phyloP scores from a whole-genome alignment of 371 early-diverging fungal genomes.

The Lichtheimia ornata region DNA sequence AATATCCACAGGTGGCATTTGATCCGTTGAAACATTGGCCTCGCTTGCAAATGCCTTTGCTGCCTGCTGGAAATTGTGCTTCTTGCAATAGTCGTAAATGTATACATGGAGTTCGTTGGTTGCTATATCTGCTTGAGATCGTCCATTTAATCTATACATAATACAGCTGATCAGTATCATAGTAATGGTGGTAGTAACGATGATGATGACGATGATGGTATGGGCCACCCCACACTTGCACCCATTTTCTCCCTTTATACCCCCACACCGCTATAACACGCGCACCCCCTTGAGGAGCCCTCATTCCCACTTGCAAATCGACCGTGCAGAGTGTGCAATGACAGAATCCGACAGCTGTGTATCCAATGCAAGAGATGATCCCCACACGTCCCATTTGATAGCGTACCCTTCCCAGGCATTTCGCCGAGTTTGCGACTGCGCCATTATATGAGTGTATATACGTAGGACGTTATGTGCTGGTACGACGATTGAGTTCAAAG shows the following conservation, averaged over 20 bases:
- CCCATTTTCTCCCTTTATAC: no score
- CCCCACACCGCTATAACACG: no score
- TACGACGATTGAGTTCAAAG: no score
- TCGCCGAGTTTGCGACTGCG: constrained; percentile 52
- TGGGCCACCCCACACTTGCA: no score
- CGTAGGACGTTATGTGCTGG: neutral
- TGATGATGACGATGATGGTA: no score
- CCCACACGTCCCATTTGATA: constrained; percentile 5
- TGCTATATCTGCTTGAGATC: constrained; percentile 25
- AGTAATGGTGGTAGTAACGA: no score
- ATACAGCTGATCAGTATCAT: neutral
- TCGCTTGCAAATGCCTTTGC: constrained; percentile 62
- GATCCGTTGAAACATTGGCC: constrained; percentile 50
- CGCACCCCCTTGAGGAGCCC: no score
- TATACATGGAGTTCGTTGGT: constrained; percentile 56
- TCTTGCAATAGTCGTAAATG: constrained; percentile 74
- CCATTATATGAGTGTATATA: constrained; percentile 15
- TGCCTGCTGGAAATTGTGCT: constrained; percentile 59
- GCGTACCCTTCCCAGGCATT: constrained; percentile 49
- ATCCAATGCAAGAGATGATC: no score
- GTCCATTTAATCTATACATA: constrained; percentile 32
- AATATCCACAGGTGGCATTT: constrained; percentile 53
- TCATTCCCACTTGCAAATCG: no score
- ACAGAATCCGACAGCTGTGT: no score
- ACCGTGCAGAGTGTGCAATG: no score